These are phyloP conservation scores for Chlorella variabilis DNA, from an alignment of 163 green algal genomes.

Conservation along the genomic window DNA sequence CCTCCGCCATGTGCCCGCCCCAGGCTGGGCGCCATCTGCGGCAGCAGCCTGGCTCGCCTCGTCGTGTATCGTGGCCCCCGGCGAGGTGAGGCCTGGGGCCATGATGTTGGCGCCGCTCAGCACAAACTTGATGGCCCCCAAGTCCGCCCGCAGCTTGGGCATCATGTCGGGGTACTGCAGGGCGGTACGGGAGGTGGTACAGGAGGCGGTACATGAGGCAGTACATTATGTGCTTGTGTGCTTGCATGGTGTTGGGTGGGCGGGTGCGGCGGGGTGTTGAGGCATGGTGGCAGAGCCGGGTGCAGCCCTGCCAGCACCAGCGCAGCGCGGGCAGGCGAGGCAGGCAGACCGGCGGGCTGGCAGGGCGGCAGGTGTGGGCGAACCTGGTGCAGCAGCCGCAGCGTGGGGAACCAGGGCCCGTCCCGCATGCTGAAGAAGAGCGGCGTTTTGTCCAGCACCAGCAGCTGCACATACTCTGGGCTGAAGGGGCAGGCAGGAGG, in stretches of 20 bases:
- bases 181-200: too few species aligned
- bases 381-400: slow-evolving; percentile 91
- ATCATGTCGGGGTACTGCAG: slow-evolving; percentile 75
- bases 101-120: slow-evolving; percentile 99
- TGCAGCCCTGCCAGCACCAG: too few species aligned
- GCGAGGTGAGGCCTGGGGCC: slow-evolving; percentile 96
- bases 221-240: too few species aligned
- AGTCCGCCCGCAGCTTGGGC: slow-evolving; percentile 78
- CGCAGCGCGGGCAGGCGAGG: too few species aligned
- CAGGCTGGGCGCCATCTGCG: too few species aligned
- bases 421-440: slow-evolving; percentile 96
- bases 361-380: too few species aligned
- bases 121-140: slow-evolving; percentile 99
- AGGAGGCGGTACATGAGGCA: too few species aligned
- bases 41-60: slow-evolving; percentile 72
- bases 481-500: slow-evolving; percentile 18
- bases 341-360: too few species aligned
- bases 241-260: too few species aligned
- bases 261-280: too few species aligned
- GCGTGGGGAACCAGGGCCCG: slow-evolving; percentile 94
- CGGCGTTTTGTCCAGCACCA: slow-evolving; percentile 84
- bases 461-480: slow-evolving; percentile 85
- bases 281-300: too few species aligned
- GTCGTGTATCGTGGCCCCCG: slow-evolving; percentile 93
- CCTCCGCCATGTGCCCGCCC: too few species aligned